phyloP scores from a whole-genome alignment of 208 protist genomes.

The Trypanosomatidae sp. region DNA sequence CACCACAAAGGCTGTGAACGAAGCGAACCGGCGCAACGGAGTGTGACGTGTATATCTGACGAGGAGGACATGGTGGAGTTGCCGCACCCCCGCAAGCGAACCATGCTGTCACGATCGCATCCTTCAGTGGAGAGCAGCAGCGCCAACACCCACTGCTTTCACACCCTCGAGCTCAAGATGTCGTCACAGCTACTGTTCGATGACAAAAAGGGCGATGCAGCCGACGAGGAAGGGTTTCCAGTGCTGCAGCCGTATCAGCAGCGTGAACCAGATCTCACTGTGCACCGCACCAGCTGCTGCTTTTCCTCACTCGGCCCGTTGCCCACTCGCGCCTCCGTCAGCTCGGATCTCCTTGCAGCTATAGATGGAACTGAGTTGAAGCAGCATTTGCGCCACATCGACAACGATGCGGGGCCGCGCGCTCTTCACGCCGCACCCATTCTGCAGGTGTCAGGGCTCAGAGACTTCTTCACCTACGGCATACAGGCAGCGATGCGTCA shows the following conservation, averaged over 20 bases:
- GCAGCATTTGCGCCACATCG: neutral
- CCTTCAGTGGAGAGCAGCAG: neutral
- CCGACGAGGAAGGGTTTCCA: neutral
- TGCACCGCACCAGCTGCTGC: neutral
- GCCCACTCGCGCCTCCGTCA: neutral
- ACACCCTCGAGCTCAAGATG: neutral
- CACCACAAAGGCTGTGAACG: neutral
- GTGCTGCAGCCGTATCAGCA: neutral
- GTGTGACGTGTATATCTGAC: neutral
- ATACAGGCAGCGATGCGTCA: conserved; percentile 20
- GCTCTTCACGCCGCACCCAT: conserved; percentile 7
- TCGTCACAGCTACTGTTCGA: neutral
- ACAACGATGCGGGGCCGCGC: neutral
- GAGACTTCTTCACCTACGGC: conserved; percentile 26
- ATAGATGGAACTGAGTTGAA: neutral
- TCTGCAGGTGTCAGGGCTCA: conserved; percentile 6
- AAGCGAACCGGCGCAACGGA: neutral
- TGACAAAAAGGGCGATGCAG: neutral
- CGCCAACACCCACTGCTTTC: neutral
- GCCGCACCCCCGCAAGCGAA: neutral
- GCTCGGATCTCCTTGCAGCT: neutral
- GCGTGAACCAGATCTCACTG: neutral
- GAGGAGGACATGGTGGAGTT: neutral
- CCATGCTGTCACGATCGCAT: neutral
- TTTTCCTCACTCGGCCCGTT: neutral